Evolutionary conservation across 176 grass and related monocot genomes (phyloP).

Genomic region (Thinopyrum elongatum): DNA sequence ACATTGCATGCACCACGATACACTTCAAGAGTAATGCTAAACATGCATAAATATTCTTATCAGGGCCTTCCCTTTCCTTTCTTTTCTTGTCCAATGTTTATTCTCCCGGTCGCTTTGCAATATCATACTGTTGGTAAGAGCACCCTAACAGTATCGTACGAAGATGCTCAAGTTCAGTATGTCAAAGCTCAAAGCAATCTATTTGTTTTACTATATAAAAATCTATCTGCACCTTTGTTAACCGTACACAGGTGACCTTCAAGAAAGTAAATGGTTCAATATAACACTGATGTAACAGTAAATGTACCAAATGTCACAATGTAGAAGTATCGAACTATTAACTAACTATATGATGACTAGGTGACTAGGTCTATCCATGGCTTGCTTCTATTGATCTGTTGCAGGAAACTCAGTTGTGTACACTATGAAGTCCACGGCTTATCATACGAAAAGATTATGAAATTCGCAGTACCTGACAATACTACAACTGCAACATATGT

Average conservation of each 20-base stretch:
- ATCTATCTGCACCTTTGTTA: neutral
- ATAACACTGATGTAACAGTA: neutral
- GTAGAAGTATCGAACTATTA: neutral
- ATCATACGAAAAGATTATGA: neutral
- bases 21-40: neutral
- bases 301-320: slow-evolving; percentile 1
- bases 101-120: neutral
- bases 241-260: neutral
- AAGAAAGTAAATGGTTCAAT: neutral
- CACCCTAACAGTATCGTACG: neutral
- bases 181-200: neutral
- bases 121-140: neutral
- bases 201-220: neutral
- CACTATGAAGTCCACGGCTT: neutral
- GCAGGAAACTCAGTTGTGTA: neutral
- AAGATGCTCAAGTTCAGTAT: neutral
- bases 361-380: neutral
- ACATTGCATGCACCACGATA: neutral
- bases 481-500: neutral
- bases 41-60: neutral
- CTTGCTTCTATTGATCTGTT: neutral
- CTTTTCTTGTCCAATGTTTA: neutral
- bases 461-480: neutral
- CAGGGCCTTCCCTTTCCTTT: neutral
- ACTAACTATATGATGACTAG: neutral